A percentile compares a stretch with the other conserved stretches of the same genome.
Conservation (phyloP, 2,329 filamentous ascomycete genomes). For the Colletotrichum ledebouriae region DNA sequence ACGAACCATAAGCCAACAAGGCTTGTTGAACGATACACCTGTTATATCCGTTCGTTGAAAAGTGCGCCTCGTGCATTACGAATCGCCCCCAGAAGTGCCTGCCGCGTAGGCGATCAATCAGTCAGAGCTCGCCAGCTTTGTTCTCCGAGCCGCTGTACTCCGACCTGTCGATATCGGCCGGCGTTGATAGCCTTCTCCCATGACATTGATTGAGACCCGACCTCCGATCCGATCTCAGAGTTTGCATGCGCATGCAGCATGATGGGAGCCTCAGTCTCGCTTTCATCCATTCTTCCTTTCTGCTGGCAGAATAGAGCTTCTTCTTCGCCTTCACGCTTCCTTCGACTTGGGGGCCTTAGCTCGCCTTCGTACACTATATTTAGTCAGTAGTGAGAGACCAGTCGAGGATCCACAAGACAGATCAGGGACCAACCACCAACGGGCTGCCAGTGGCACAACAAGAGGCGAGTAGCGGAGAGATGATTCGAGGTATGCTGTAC, state of each 20-base stretch:
- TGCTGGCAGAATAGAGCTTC: background rate
- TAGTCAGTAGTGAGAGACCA: conserved; percentile 26
- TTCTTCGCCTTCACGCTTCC: background rate
- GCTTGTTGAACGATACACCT: conserved; percentile 4
- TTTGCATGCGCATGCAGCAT: conserved; percentile 10
- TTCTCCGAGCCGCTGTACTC: conserved; percentile 14
- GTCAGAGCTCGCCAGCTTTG: background rate
- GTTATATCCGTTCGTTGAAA: conserved; percentile 13
- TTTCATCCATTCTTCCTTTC: conserved; percentile 31
- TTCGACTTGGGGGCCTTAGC: conserved; percentile 25
- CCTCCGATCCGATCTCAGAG: conserved; percentile 24
- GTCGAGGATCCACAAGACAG: conserved; percentile 25
- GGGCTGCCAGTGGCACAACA: conserved; percentile 26
- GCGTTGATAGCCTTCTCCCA: conserved; percentile 8
- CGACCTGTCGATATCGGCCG: conserved; percentile 22
- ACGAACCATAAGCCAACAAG: background rate
- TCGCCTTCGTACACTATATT: conserved; percentile 35
- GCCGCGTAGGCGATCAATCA: background rate
- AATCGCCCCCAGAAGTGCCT: background rate
- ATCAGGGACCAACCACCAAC: conserved; percentile 20
- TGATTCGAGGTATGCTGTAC: conserved; percentile 34
- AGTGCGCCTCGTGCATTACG: background rate
- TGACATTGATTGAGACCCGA: background rate
- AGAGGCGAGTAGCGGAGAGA: conserved; percentile 29
- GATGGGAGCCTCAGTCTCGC: background rate